Evolutionary conservation across 148 eudicot species (phyloP).

Genomic region (Rhododendron simsii): DNA sequence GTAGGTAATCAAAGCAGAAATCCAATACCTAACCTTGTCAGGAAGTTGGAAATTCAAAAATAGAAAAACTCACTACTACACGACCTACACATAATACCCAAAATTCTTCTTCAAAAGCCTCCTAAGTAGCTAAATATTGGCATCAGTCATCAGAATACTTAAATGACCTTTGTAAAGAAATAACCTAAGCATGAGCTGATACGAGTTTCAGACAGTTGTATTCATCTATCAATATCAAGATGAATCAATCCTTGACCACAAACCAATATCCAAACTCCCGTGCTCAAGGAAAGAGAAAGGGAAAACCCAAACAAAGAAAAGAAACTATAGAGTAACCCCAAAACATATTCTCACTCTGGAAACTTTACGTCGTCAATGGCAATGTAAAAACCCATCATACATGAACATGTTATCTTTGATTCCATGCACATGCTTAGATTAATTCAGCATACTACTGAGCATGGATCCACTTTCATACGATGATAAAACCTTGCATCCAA

Average conservation of each 20-base stretch:
- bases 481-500: neutral
- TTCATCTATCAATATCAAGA: neutral
- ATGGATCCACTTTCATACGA: neutral
- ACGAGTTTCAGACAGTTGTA: neutral
- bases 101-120: neutral
- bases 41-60: neutral
- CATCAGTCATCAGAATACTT: neutral
- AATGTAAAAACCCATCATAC: neutral
- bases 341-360: neutral
- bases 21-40: neutral
- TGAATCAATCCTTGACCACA: neutral
- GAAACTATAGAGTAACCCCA: neutral
- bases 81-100: neutral
- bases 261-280: neutral
- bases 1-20: neutral
- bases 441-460: neutral
- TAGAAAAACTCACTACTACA: neutral
- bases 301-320: neutral
- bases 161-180: neutral
- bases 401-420: neutral
- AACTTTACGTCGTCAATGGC: neutral
- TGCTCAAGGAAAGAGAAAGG: neutral
- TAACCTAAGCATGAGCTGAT: neutral
- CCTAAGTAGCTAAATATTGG: neutral
- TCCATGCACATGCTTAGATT: neutral